Conservation (phyloP, 2,329 filamentous ascomycete species). For the Stachybotrys elegans region DNA sequence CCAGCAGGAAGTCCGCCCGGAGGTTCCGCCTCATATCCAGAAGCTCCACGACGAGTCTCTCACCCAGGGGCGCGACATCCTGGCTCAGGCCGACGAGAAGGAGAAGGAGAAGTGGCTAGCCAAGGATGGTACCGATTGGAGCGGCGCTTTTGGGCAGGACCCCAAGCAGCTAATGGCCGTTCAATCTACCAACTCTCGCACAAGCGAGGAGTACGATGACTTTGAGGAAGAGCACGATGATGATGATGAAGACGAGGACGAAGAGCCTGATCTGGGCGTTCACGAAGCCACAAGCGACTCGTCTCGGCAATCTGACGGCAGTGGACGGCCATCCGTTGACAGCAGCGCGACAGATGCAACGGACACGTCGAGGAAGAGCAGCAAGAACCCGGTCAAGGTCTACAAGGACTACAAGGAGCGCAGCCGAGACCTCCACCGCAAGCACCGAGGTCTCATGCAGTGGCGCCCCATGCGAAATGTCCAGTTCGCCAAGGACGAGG, state of each 20-base stretch:
- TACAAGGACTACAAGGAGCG: slow-evolving; percentile 61
- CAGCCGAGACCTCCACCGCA: slow-evolving; percentile 73
- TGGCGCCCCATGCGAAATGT: slow-evolving; percentile 86
- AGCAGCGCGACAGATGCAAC: slow-evolving; percentile 29
- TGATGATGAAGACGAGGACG: slow-evolving; percentile 22
- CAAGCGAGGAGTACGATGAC: slow-evolving; percentile 34
- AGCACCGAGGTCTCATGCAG: slow-evolving; percentile 89
- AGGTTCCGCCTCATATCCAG: slow-evolving; percentile 68
- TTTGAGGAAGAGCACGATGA: slow-evolving; percentile 28
- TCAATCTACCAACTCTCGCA: slow-evolving; percentile 17
- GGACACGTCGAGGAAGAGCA: slow-evolving; percentile 24
- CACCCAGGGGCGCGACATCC: slow-evolving; percentile 72
- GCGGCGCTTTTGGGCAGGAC: slow-evolving; percentile 76
- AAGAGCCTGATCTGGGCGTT: slow-evolving; percentile 51
- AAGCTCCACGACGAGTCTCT: slow-evolving; percentile 78
- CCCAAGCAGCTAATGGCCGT: slow-evolving; percentile 47
- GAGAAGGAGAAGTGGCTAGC: slow-evolving; percentile 75
- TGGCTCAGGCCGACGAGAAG: slow-evolving; percentile 65
- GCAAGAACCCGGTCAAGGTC: slow-evolving; percentile 50
- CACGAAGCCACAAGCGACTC: slow-evolving; percentile 43
- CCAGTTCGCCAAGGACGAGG: slow-evolving; percentile 83
- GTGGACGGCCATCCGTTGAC: slow-evolving; percentile 31
- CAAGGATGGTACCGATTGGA: slow-evolving; percentile 81
- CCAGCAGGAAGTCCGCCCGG: slow-evolving; percentile 60
- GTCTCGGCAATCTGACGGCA: slow-evolving; percentile 19